Percentiles rank a stretch among this genome's conserved stretches.
These are phyloP conservation scores for Penicillium longicatenatum DNA, from an alignment of 495 filamentous ascomycete species.

Conservation along the genomic window DNA sequence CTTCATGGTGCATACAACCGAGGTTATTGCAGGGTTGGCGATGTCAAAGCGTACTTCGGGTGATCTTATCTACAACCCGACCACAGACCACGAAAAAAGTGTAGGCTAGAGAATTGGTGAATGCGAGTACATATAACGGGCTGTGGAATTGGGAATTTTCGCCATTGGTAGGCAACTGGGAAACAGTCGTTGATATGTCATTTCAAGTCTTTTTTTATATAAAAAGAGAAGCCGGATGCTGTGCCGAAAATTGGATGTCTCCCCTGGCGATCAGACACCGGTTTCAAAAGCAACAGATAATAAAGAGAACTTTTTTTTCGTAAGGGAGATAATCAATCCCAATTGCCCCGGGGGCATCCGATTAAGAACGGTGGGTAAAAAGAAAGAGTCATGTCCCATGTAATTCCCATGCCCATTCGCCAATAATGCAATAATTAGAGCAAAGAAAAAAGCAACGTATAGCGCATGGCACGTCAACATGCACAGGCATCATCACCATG, in stretches of 20 bases:
- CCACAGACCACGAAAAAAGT: background rate
- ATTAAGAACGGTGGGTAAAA: conserved; percentile 24
- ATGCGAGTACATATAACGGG: background rate
- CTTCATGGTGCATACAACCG: conserved; percentile 1
- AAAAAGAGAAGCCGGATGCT: background rate
- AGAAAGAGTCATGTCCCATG: conserved; percentile 29
- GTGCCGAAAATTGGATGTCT: background rate
- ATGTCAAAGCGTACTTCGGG: conserved; percentile 3
- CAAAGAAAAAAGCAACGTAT: conserved; percentile 8
- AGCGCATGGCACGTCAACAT: conserved; percentile 24
- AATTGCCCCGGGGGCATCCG: conserved; percentile 6
- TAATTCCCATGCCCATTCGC: conserved; percentile 43
- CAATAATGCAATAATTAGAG: conserved; percentile 32
- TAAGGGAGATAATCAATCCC: background rate
- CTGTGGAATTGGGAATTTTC: background rate
- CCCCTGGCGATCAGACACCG: background rate
- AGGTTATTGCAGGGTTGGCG: conserved; percentile 1
- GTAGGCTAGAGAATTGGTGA: background rate
- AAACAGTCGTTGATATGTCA: background rate
- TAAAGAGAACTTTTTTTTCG: conserved; percentile 16
- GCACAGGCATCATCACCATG: conserved; percentile 37
- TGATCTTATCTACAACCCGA: background rate
- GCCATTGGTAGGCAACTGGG: background rate
- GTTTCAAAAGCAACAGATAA: conserved; percentile 4
- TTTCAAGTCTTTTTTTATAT: conserved; percentile 2